These are phyloP conservation scores for Pisolithus marmoratus DNA, from an alignment of 768 basidiomycete species.

Conservation along the genomic window DNA sequence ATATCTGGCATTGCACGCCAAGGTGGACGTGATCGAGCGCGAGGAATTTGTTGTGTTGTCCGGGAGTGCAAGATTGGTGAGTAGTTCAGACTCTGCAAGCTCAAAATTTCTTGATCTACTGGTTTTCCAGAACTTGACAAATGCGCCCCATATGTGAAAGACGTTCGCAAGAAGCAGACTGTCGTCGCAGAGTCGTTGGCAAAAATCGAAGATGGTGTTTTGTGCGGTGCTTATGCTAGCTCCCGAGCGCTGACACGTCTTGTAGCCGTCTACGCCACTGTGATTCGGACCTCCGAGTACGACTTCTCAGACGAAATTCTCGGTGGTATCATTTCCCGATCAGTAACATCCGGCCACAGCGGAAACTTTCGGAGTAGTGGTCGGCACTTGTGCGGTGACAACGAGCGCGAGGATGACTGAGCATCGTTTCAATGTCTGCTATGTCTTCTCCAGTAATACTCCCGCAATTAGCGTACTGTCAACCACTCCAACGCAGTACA, in stretches of 20 bases:
- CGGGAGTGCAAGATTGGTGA: constrained; percentile 66
- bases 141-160: constrained; percentile 62
- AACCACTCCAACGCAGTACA: no score
- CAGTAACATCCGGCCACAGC: constrained; percentile 29
- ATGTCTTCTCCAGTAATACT: not conserved
- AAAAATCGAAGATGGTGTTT: constrained; percentile 88
- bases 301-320: constrained; percentile 62
- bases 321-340: constrained; percentile 59
- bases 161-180: constrained; percentile 80
- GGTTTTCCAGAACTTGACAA: constrained; percentile 63
- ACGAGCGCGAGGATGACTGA: constrained; percentile 22
- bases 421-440: constrained; percentile 2
- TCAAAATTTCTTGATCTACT: not conserved
- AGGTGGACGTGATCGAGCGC: constrained; percentile 59
- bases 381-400: constrained; percentile 17
- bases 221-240: not conserved
- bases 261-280: constrained; percentile 67
- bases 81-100: constrained; percentile 9
- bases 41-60: constrained; percentile 64
- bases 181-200: constrained; percentile 84
- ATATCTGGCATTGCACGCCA: constrained; percentile 73
- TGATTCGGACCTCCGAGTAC: constrained; percentile 68
- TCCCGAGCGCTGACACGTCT: constrained; percentile 4
- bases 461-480: not conserved
- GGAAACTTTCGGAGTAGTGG: constrained; percentile 14